Percentiles rank a stretch among this genome's conserved stretches.
Conservation (phyloP, 78 protist genomes). For the Corallochytrium limacisporum region DNA sequence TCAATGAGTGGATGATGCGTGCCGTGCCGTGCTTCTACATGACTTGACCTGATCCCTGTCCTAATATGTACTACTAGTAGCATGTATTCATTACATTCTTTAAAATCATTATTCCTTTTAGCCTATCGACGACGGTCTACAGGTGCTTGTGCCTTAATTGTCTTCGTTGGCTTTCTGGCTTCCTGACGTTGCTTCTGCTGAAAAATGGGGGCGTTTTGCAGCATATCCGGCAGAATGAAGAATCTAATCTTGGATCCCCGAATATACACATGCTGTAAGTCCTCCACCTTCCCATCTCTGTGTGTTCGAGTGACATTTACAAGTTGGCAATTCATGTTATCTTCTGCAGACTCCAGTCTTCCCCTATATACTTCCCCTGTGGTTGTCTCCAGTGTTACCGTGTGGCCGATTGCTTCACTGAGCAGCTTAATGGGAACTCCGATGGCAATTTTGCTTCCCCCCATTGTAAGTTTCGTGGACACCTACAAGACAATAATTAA, state of each 20-base stretch:
- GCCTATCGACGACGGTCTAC: too few relatives aligned
- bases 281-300: conserved; percentile 26
- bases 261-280: conserved; percentile 54
- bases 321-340: conserved; percentile 85
- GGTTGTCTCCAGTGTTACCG: conserved; percentile 61
- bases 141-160: too few relatives aligned
- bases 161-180: too few relatives aligned
- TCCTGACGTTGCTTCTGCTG: conserved; percentile 7
- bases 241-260: conserved; percentile 83
- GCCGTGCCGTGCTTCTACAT: too few relatives aligned
- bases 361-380: conserved; percentile 44
- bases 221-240: conserved; percentile 83
- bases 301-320: conserved; percentile 50
- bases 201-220: conserved; percentile 90
- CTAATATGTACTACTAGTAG: too few relatives aligned
- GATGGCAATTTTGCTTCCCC: conserved; percentile 52
- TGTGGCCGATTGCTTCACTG: conserved; percentile 87
- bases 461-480: too few relatives aligned
- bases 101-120: too few relatives aligned
- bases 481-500: too few relatives aligned
- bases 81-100: too few relatives aligned
- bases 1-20: too few relatives aligned
- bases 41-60: too few relatives aligned
- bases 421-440: conserved; percentile 87
- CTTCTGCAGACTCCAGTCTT: conserved; percentile 69